A percentile compares a stretch with the other conserved stretches of the same genome.
Conservation (phyloP, 2,329 filamentous ascomycete species). For the Xylaria hypoxylon region DNA sequence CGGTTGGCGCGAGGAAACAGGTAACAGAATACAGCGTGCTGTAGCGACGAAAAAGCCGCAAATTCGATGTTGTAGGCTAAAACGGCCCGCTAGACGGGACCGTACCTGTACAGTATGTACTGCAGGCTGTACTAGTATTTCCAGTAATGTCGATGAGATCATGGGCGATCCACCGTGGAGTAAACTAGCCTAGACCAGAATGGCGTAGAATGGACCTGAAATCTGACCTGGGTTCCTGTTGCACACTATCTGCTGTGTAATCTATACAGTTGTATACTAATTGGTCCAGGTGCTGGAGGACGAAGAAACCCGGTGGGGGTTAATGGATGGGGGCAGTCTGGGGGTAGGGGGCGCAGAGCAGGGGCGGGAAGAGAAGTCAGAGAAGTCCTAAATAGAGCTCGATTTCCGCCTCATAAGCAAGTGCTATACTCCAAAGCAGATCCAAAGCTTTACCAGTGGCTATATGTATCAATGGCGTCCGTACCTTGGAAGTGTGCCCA, state of each 20-base stretch:
- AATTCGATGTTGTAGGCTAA: constrained; percentile 31
- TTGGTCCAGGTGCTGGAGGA: constrained; percentile 14
- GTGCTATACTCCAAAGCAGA: neutral
- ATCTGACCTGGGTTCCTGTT: constrained; percentile 3
- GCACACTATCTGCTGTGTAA: constrained; percentile 6
- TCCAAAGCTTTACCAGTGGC: neutral
- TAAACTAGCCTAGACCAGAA: constrained; percentile 36
- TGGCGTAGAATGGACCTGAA: constrained; percentile 15
- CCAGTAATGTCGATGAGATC: constrained; percentile 45
- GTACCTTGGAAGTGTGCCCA: neutral
- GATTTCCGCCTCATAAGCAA: neutral
- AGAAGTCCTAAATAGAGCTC: neutral
- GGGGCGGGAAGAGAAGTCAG: neutral
- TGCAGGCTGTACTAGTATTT: constrained; percentile 24
- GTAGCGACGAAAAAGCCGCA: constrained; percentile 29
- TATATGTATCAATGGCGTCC: neutral
- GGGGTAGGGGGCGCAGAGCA: neutral
- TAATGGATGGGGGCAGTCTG: too few species aligned
- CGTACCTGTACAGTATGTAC: neutral
- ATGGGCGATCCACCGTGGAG: constrained; percentile 41
- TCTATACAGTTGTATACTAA: neutral
- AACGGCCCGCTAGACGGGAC: constrained; percentile 19
- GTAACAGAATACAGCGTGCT: constrained; percentile 9
- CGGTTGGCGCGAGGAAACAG: constrained; percentile 26
- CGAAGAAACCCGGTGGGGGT: constrained; percentile 14